phyloP scores from a whole-genome alignment of 257 asterid genomes.

The Phtheirospermum japonicum region DNA sequence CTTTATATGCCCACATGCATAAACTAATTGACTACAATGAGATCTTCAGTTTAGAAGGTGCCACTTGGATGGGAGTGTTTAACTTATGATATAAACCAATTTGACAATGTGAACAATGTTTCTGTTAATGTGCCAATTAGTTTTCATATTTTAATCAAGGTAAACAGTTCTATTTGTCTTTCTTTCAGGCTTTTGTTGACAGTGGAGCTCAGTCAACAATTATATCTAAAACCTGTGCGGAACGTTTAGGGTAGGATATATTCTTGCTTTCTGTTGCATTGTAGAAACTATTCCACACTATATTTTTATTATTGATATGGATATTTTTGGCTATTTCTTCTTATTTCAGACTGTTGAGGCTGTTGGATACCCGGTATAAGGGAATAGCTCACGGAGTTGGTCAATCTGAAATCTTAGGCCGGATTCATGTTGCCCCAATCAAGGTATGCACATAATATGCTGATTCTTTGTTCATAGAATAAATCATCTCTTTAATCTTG shows the following conservation, averaged over 20 bases:
- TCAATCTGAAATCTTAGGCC: slow-evolving; percentile 91
- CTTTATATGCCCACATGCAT: no score
- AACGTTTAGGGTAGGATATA: slow-evolving; percentile 74
- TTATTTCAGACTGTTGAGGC: slow-evolving; percentile 73
- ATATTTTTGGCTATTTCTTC: slow-evolving; percentile 16
- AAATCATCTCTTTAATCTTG: neutral
- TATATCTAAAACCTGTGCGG: slow-evolving; percentile 97
- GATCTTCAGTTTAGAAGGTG: slow-evolving; percentile 5
- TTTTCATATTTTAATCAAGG: slow-evolving; percentile 17
- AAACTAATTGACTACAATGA: neutral
- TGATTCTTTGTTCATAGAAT: slow-evolving; percentile 7
- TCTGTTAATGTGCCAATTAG: slow-evolving; percentile 22
- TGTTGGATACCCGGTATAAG: slow-evolving; percentile 75
- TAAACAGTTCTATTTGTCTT: slow-evolving; percentile 12
- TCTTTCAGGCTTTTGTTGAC: slow-evolving; percentile 92
- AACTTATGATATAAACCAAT: slow-evolving; percentile 14
- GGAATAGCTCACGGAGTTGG: slow-evolving; percentile 99
- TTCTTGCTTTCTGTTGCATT: slow-evolving; percentile 19
- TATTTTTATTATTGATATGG: slow-evolving; percentile 14
- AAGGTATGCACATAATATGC: slow-evolving; percentile 48
- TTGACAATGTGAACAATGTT: slow-evolving; percentile 10
- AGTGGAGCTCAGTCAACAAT: slow-evolving; percentile 99
- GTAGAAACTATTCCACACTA: slow-evolving; percentile 12
- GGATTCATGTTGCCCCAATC: slow-evolving; percentile 96
- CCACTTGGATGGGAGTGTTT: slow-evolving; percentile 5